Base-by-base conservation (phyloP, 768 basidiomycete species). In the Boletus tomentosulus region DNA sequence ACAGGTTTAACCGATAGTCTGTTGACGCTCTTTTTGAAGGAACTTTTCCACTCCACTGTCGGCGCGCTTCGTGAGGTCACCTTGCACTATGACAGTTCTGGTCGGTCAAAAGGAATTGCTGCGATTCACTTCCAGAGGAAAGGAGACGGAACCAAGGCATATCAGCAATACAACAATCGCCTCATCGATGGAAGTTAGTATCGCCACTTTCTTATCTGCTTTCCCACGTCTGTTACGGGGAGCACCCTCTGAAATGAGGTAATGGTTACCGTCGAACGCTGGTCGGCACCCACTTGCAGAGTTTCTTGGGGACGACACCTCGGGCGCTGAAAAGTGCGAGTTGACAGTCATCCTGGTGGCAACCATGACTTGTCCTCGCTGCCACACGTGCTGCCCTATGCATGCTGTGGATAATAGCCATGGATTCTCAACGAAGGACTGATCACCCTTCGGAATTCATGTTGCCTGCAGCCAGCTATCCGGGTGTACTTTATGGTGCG, bases 131-230 rank as follows among this genome's bases (percentile, higher is more conserved):
- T 98, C 80, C 76, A 78, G 63, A 83, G 81, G 65, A 87, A 86
- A 66, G 95, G 93, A 54, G 92, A 95, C 66, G 97, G 87, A 54
- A 84, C 84, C 69, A 92, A 87, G 79, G 97, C 97, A 3, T 94
- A 86, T 73, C 81, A 88, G 63, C 84, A 91, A 60, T 99, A 98
- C 79, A 92, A 99, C 82, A 92, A 91, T 77, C 88, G 97, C 71
- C 89, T 98, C 76, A 95, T 99, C 84, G 97, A 99, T 87, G 93
- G 94, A 79, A 97, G 97, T 99, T 89, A 93, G 97, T 98, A 89
- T 81, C 84, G 77, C 76, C 79, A 68, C 64, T 70, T 70, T 69
- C 66, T 67, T 67, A 62, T 71, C 74, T 62, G 60, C 61, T 70
- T 74, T 71, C 62, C 69, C 64, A 46, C 58, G 52, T 59, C 48